A percentile compares a stretch with the other conserved stretches of the same genome.
phyloP scores from a whole-genome alignment of 306 rosid species.

The Malus sylvestris region DNA sequence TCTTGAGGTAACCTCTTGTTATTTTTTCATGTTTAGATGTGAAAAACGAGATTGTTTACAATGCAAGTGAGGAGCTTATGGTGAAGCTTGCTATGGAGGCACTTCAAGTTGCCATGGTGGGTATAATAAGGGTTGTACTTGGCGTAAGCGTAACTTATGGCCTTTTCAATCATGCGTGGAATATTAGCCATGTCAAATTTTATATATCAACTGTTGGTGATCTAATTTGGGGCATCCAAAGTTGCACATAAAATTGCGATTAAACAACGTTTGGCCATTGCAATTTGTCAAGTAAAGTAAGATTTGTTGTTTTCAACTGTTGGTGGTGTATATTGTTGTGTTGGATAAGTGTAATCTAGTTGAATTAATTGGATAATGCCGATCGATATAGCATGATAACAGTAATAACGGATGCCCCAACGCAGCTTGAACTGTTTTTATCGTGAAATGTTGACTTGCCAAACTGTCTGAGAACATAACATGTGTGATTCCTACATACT shows the following conservation, averaged over 20 bases:
- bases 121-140: not conserved
- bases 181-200: not conserved
- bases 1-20: not conserved
- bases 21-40: conserved; percentile 34
- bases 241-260: not conserved
- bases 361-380: not conserved
- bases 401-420: not conserved
- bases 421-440: not conserved
- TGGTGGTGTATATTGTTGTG: not conserved
- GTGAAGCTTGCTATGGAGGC: conserved; percentile 82
- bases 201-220: not conserved
- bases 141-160: not conserved
- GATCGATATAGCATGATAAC: not conserved
- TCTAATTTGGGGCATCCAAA: not conserved
- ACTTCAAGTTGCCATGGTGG: conserved; percentile 60
- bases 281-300: not conserved
- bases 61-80: conserved; percentile 54
- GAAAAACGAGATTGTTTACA: conserved; percentile 52
- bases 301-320: too few species aligned
- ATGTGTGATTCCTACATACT: not conserved
- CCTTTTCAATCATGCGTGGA: not conserved
- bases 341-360: not conserved
- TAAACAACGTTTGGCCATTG: not conserved
- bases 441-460: not conserved
- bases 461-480: not conserved